Percentiles rank a stretch among this genome's conserved stretches.
phyloP scores from a whole-genome alignment of 179 eudicot species.

The Silene coronaria region DNA sequence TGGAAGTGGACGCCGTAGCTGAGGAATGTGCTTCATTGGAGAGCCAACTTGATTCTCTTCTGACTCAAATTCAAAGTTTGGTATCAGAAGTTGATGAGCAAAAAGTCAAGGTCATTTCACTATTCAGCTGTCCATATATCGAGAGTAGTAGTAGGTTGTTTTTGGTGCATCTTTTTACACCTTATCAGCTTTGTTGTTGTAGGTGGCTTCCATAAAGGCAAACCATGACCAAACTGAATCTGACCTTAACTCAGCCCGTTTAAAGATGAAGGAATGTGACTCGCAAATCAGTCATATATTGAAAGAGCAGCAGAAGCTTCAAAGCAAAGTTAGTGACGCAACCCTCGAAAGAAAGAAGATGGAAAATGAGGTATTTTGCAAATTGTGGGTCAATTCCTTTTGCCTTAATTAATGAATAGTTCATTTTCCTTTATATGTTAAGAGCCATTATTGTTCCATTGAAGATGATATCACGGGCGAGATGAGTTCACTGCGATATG shows the following conservation, averaged over 20 bases:
- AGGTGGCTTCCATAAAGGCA: slow-evolving; percentile 61
- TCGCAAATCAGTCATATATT: slow-evolving; percentile 58
- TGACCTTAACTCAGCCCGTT: slow-evolving; percentile 65
- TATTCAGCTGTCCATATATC: not conserved
- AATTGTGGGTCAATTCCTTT: not conserved
- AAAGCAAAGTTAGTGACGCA: slow-evolving; percentile 57
- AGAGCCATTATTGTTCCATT: not conserved
- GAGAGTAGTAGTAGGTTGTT: not conserved
- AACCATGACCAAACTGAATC: slow-evolving; percentile 53
- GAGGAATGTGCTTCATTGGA: slow-evolving; percentile 62
- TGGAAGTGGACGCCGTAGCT: slow-evolving; percentile 83
- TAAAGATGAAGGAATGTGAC: slow-evolving; percentile 84
- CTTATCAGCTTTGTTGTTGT: slow-evolving; percentile 18
- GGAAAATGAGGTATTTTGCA: slow-evolving; percentile 81
- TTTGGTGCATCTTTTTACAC: not conserved
- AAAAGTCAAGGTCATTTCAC: slow-evolving; percentile 43
- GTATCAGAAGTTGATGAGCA: slow-evolving; percentile 53
- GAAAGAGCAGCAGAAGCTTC: slow-evolving; percentile 68
- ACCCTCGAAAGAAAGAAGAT: slow-evolving; percentile 75
- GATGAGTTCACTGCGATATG: not conserved
- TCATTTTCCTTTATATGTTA: not conserved
- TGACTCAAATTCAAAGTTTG: slow-evolving; percentile 52
- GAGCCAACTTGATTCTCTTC: slow-evolving; percentile 54
- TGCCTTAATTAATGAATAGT: not conserved
- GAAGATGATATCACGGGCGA: not conserved